phyloP scores from a whole-genome alignment of 148 eudicot genomes.

The Agrostemma githago region DNA sequence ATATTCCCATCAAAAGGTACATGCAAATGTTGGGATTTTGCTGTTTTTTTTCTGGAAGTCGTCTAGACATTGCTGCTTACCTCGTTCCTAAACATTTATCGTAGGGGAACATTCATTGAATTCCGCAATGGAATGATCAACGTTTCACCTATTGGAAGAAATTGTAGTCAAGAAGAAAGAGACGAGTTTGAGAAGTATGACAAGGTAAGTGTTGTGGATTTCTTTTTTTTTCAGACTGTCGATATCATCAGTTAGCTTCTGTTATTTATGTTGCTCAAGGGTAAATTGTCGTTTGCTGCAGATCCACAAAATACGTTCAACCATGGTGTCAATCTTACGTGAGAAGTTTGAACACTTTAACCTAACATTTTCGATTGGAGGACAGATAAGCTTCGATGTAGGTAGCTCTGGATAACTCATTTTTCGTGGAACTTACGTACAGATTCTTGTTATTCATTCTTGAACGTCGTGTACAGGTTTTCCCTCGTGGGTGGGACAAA shows the following conservation, averaged over 20 bases:
- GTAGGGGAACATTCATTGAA: slow-evolving; percentile 93
- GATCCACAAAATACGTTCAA: slow-evolving; percentile 78
- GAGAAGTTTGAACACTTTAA: slow-evolving; percentile 84
- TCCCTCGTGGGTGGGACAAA: slow-evolving; percentile 98
- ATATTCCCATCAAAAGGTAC: slow-evolving; percentile 93
- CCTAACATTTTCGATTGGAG: slow-evolving; percentile 86
- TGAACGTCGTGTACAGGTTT: slow-evolving; percentile 41
- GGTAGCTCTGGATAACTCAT: slow-evolving; percentile 29
- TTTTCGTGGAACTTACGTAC: neutral
- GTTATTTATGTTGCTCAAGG: neutral
- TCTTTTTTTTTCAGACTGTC: neutral
- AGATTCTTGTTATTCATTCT: slow-evolving; percentile 2
- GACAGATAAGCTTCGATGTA: slow-evolving; percentile 97
- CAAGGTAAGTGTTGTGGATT: slow-evolving; percentile 44
- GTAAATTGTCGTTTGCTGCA: slow-evolving; percentile 16
- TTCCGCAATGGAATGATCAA: slow-evolving; percentile 95
- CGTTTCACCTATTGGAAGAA: slow-evolving; percentile 95
- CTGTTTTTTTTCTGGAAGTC: neutral
- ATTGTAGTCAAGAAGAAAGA: slow-evolving; percentile 96
- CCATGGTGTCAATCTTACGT: slow-evolving; percentile 78
- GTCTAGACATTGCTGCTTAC: neutral
- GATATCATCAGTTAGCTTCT: neutral
- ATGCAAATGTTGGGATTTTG: neutral
- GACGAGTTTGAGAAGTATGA: slow-evolving; percentile 94
- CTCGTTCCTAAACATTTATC: neutral